Conservation (phyloP, 495 filamentous ascomycete genomes). For the Tuber indicum region DNA sequence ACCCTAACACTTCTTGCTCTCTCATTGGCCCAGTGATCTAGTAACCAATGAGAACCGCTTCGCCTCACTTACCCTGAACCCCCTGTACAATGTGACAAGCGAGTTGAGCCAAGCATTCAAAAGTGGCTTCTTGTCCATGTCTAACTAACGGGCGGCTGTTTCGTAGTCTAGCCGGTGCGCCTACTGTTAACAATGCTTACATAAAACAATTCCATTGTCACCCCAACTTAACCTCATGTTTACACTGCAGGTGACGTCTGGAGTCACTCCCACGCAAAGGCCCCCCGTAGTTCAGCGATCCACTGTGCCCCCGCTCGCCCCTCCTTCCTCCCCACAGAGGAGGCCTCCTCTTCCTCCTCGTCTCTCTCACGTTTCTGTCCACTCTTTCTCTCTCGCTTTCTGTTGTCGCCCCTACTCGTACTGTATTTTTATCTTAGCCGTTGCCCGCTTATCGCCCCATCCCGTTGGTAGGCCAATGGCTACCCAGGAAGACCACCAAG, state of each 20-base stretch:
- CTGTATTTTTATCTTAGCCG: neutral
- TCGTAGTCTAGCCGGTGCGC: neutral
- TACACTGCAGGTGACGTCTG: neutral
- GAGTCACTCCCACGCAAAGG: neutral
- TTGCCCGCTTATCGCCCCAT: neutral
- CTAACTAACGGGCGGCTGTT: too few relatives aligned
- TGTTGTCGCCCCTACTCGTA: neutral
- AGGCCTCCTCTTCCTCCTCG: neutral
- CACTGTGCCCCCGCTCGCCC: neutral
- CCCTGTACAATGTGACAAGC: neutral
- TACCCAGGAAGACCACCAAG: slow-evolving; percentile 24
- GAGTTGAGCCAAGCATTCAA: neutral
- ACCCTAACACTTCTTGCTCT: too few relatives aligned
- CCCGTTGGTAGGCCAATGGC: slow-evolving; percentile 11
- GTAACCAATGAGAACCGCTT: too few relatives aligned
- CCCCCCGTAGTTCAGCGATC: neutral
- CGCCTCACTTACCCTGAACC: too few relatives aligned
- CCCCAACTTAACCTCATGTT: neutral
- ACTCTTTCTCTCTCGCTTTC: neutral
- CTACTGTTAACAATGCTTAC: neutral
- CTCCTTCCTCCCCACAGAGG: neutral
- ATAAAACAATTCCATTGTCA: slow-evolving; percentile 31
- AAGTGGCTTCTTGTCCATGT: neutral
- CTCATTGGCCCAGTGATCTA: too few relatives aligned
- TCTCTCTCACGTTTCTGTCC: neutral